Percentiles rank a stretch among this genome's conserved stretches.
phyloP scores from a whole-genome alignment of 371 early-diverging fungal genomes.

The Blakeslea trispora region DNA sequence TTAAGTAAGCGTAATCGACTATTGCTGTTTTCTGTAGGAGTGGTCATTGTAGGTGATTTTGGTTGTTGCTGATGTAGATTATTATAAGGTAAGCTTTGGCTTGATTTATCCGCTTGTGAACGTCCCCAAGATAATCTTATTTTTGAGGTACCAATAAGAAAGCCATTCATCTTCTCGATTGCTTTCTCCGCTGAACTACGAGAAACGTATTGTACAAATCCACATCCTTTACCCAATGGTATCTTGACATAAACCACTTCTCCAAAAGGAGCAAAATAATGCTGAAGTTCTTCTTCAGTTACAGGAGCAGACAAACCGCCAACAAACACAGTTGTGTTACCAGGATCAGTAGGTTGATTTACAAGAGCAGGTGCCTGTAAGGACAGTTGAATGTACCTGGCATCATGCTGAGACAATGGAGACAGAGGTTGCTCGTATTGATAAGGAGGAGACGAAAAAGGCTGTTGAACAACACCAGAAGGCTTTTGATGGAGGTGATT shows the following conservation, averaged over 20 bases:
- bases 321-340: slow-evolving; percentile 94
- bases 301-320: slow-evolving; percentile 83
- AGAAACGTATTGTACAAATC: slow-evolving; percentile 88
- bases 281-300: slow-evolving; percentile 80
- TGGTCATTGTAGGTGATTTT: not conserved
- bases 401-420: slow-evolving; percentile 11
- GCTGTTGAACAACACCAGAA: not conserved
- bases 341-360: slow-evolving; percentile 72
- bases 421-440: slow-evolving; percentile 20
- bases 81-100: not conserved
- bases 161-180: slow-evolving; percentile 86
- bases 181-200: slow-evolving; percentile 86
- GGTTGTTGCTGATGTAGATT: no score
- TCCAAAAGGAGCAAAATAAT: slow-evolving; percentile 83
- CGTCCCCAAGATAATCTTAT: slow-evolving; percentile 92
- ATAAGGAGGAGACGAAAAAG: slow-evolving; percentile 10
- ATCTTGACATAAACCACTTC: slow-evolving; percentile 90
- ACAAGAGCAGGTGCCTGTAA: slow-evolving; percentile 45
- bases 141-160: slow-evolving; percentile 77
- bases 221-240: slow-evolving; percentile 92
- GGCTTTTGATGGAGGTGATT: slow-evolving; percentile 25
- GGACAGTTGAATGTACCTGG: slow-evolving; percentile 28
- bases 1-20: not conserved
- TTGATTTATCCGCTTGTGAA: slow-evolving; percentile 52
- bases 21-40: not conserved